Evolutionary conservation across 139 green algal genomes (phyloP), one percentile per base, ranked within the genome.

Genomic region (Klebsormidium nitens): DNA sequence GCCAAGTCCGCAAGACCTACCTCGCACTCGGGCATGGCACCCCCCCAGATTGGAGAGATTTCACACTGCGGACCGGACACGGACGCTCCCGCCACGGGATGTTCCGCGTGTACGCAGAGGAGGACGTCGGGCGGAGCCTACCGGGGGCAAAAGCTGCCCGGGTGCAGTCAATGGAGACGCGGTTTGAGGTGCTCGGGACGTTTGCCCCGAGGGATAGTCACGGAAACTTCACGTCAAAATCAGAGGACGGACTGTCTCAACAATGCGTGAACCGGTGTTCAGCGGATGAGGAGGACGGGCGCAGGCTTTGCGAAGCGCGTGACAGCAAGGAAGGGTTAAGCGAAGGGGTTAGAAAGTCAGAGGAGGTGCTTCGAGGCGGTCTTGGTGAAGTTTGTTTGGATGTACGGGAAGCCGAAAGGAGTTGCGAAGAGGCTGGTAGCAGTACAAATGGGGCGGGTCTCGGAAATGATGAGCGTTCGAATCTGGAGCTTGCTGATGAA

Each of bases 41-140:
- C 34, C 59, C 37, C 3, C 52, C 52, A 46, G 28, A 2, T 29
- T 75, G 66, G 66, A 26, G 36, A 3, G 52, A 48, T 6, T 26
- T 37, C 23, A 5, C 5, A 3, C 17, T 79, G 14, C 8, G 17
- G 31, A 74, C 71, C 14, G 73, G 73, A 1, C 73, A 80, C 40
- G 73, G 73, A 3, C 47, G 73, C 17, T 80, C 73, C 8, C 31
- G 50, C 23, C 29, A 70, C 37, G 73, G 73, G 14, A 36, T 75
- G 52, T 80, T 66, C 67, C 64, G 73, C 28, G 66, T 80, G 28
- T 80, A 80, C 34, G 29, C 26, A 17, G 4, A 56, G 28, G 32
- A 29, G 28, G 73, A 80, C 50, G 68, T 80, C 19, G 67, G 67
- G 19, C 40, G 50, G n/a, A 52, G 29, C 36, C 67, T 80, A n/a